Evolutionary conservation across 1,139 yeast genomes (phyloP).

Genomic region (Saccharomycopsis crataegensis): DNA sequence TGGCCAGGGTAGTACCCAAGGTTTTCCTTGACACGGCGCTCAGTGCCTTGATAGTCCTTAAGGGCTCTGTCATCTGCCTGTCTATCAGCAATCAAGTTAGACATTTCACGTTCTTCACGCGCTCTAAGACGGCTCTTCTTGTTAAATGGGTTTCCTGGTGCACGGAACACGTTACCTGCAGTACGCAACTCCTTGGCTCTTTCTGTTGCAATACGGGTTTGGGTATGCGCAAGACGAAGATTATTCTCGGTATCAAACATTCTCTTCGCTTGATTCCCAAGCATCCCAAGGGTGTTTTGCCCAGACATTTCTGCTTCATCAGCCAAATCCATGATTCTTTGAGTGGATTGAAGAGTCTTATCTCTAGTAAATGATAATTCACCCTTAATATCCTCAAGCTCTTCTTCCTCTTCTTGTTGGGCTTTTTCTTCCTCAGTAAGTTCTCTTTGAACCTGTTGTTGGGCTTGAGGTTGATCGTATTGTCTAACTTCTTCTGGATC

Average conservation of each 20-base stretch:
- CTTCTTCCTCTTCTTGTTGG: conserved; percentile 70
- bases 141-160: conserved; percentile 83
- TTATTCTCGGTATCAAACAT: conserved; percentile 74
- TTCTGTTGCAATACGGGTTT: conserved; percentile 66
- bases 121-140: conserved; percentile 69
- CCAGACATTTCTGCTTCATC: conserved; percentile 91
- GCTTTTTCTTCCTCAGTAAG: conserved; percentile 37
- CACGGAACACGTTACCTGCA: conserved; percentile 76
- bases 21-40: conserved; percentile 40
- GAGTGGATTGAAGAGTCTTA: conserved; percentile 76
- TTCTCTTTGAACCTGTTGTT: neutral
- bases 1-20: conserved; percentile 26
- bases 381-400: conserved; percentile 79
- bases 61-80: conserved; percentile 36
- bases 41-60: conserved; percentile 36
- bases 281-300: conserved; percentile 80
- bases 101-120: conserved; percentile 63
- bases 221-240: conserved; percentile 71
- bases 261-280: conserved; percentile 87
- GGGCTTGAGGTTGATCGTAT: neutral
- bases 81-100: conserved; percentile 59
- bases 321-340: conserved; percentile 82
- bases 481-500: neutral
- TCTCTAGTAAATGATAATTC: conserved; percentile 82
- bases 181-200: conserved; percentile 76